These are phyloP conservation scores for Fraxinus albicans DNA, from an alignment of 305 asterid genomes.

Conservation along the genomic window DNA sequence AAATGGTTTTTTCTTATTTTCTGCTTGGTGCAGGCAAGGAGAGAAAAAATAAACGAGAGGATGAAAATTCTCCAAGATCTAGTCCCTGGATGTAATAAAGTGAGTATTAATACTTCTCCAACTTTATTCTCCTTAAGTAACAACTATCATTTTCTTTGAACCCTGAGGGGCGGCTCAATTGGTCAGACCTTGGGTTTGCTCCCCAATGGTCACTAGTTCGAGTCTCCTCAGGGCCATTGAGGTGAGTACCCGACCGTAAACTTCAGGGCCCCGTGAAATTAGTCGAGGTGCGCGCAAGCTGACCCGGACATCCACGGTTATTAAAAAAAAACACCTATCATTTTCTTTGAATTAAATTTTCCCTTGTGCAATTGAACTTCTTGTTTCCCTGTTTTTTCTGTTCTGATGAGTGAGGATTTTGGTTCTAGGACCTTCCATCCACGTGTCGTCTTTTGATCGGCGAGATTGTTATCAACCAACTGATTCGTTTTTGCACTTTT, in stretches of 20 bases:
- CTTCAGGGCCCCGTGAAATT: no score
- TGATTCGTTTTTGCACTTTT: not conserved
- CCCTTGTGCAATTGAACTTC: not conserved
- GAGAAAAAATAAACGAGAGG: conserved; percentile 93
- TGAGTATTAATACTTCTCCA: conserved; percentile 30
- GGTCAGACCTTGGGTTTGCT: no score
- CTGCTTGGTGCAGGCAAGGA: conserved; percentile 71
- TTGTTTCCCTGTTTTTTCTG: conserved; percentile 8
- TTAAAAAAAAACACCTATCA: conserved; percentile 4
- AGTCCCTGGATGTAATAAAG: conserved; percentile 97
- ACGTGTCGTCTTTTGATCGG: not conserved
- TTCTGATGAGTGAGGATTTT: not conserved
- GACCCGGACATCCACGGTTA: no score
- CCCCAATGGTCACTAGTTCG: no score
- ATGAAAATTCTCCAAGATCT: conserved; percentile 94
- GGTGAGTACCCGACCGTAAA: no score
- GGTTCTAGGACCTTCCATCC: not conserved
- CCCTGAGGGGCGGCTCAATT: no score
- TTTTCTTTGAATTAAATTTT: not conserved
- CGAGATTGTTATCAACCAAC: not conserved
- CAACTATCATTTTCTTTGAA: not conserved
- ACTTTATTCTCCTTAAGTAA: conserved; percentile 2
- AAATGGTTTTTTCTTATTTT: conserved; percentile 11
- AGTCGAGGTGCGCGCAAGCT: no score
- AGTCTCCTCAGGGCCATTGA: no score